These are phyloP conservation scores for Calonectria crousiana DNA, from an alignment of 2,329 filamentous ascomycete species.

Conservation along the genomic window DNA sequence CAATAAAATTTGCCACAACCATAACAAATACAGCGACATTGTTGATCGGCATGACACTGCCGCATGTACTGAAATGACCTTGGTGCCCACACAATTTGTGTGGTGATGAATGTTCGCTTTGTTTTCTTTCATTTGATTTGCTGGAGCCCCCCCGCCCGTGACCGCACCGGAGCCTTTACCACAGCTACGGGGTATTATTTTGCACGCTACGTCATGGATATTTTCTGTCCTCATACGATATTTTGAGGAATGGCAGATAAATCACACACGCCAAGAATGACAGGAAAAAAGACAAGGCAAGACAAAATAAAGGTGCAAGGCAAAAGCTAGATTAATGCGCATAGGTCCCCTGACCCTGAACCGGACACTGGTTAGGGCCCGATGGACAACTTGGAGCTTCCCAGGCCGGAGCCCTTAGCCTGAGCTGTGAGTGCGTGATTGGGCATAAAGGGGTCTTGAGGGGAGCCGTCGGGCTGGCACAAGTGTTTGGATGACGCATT, in stretches of 20 bases:
- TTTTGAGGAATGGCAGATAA: not conserved
- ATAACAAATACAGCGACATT: too few species aligned
- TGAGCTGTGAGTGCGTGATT: not conserved
- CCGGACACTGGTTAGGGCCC: not conserved
- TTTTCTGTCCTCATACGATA: not conserved
- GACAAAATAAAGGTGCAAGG: not conserved
- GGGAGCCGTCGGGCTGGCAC: not conserved
- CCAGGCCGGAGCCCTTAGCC: not conserved
- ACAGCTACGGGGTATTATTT: too few species aligned
- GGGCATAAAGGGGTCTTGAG: not conserved
- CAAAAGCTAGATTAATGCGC: conserved; percentile 8
- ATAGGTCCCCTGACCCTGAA: not conserved
- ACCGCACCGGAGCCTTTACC: too few species aligned
- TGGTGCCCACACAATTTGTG: too few species aligned
- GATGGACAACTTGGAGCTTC: not conserved
- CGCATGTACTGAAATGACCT: too few species aligned
- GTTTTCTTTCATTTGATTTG: too few species aligned
- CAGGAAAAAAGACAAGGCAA: not conserved
- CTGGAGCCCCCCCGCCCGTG: too few species aligned
- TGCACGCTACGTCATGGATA: not conserved
- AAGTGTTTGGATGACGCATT: conserved; percentile 1
- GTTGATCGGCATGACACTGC: too few species aligned
- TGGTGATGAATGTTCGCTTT: too few species aligned
- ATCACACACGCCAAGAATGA: not conserved
- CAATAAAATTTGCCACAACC: too few species aligned